A percentile compares a stretch with the other conserved stretches of the same genome.
Conservation (phyloP, 345 rosid species). For the Turnera subulata region DNA sequence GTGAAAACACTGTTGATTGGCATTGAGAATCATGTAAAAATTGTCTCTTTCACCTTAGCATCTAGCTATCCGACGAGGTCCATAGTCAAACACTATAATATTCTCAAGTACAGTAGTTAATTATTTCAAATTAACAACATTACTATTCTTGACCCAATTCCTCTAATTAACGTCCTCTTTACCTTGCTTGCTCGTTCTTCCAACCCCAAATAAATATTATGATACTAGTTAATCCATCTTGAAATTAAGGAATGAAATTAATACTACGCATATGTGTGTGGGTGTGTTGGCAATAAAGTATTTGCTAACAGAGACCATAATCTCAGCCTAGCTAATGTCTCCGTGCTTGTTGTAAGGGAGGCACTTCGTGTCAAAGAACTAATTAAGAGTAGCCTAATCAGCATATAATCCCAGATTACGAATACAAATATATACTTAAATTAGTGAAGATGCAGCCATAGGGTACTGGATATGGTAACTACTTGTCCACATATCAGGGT, state of each 20-base stretch:
- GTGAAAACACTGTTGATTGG: neutral
- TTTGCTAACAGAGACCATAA: no score
- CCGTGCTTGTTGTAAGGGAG: conserved; percentile 20
- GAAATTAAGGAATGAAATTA: no score
- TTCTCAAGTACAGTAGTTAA: no score
- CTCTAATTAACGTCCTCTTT: no score
- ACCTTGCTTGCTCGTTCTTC: no score
- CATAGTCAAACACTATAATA: conserved; percentile 15
- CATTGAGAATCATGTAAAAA: neutral
- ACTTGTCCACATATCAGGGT: conserved; percentile 24
- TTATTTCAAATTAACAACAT: neutral
- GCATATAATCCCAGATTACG: neutral
- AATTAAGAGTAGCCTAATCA: conserved; percentile 8
- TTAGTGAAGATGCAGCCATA: conserved; percentile 11
- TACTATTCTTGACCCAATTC: no score
- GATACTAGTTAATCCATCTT: no score
- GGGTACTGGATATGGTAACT: conserved; percentile 17
- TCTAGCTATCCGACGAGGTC: no score
- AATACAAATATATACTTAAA: neutral
- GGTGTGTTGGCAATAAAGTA: no score
- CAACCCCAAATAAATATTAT: no score
- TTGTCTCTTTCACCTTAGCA: neutral
- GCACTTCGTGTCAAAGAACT: conserved; percentile 11
- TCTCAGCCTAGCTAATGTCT: conserved; percentile 17
- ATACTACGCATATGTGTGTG: no score